Evolutionary conservation across 2,329 filamentous ascomycete species (phyloP).

Genomic region (Acephala macrosclerotiorum): DNA sequence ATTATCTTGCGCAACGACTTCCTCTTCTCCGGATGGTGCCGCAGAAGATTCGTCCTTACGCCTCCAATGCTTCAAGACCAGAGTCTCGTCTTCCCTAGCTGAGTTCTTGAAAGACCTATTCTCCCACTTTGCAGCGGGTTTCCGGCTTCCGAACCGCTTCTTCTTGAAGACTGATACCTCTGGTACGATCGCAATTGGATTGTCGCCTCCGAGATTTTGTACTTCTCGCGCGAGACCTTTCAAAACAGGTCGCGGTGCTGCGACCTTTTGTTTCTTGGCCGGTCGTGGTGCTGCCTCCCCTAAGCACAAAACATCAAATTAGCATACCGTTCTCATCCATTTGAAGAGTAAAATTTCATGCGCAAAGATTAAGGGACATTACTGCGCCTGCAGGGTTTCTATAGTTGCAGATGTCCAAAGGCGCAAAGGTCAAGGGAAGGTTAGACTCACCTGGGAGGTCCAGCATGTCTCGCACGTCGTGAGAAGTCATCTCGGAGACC

Average conservation of each 20-base stretch:
- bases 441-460: slow-evolving; percentile 64
- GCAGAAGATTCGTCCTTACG: slow-evolving; percentile 61
- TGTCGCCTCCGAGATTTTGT: slow-evolving; percentile 70
- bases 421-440: too few relatives aligned
- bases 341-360: too few relatives aligned
- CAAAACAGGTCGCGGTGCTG: slow-evolving; percentile 62
- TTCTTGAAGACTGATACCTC: slow-evolving; percentile 67
- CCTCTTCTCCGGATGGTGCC: slow-evolving; percentile 46
- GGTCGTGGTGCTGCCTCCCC: slow-evolving; percentile 64
- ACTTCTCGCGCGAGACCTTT: slow-evolving; percentile 72
- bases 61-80: slow-evolving; percentile 84
- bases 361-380: too few relatives aligned
- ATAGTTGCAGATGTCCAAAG: too few relatives aligned
- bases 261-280: slow-evolving; percentile 77
- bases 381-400: too few relatives aligned
- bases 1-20: slow-evolving; percentile 48
- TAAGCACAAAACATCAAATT: too few relatives aligned
- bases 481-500: slow-evolving; percentile 67
- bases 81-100: slow-evolving; percentile 70
- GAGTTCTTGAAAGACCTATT: slow-evolving; percentile 77
- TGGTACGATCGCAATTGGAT: slow-evolving; percentile 71
- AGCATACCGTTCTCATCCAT: too few relatives aligned
- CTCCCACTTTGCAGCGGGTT: slow-evolving; percentile 69
- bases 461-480: slow-evolving; percentile 88
- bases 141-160: slow-evolving; percentile 59